Evolutionary conservation across 768 basidiomycete genomes (phyloP), one percentile per base, ranked within the genome.

Genomic region (Dacryopinax primogenitus): DNA sequence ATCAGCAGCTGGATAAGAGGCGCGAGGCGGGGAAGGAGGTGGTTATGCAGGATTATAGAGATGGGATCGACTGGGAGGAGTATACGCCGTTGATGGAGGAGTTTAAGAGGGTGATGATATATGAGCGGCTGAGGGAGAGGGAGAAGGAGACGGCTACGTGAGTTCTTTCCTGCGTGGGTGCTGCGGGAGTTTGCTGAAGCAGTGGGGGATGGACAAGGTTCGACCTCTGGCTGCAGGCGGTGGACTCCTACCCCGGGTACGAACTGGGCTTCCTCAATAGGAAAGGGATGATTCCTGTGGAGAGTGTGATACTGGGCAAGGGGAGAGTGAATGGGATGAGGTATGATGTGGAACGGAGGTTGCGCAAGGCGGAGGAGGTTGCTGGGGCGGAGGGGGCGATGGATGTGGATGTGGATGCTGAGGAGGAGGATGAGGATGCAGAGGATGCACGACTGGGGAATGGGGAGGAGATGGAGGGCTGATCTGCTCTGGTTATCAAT

Each of bases 101-200:
- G 21, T 98, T 99, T 79, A 97, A 96, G 76, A 79, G 88, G 71
- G 80, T 81, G 70, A 82, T 83, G 68, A 95, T 99, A 33, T 97
- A 97, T 71, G 80, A 87, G 68, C 83, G 84, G 68, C 89, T 98
- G 87, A 83, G 92, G 58, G 77, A 80, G 66, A 85, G 92, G 30
- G 96, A 99, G 74, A 85, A 90, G 67, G 81, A 79, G 18, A 79
- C 82, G 69, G 88, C 85, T 65, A 76, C 90, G 90, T 92, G 70
- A 67, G 92, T 81, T 11, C 21, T 63, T 13, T 47, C 33, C n/a
- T 37, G 32, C 21, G 21, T 33, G 33, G 21, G 30, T 64, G 2
- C 45, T n/a, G 15, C 51, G 30, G 23, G 2, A 30, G 13, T 13
- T 7, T 36, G 63, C 28, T 45, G 33, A 35, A 26, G 11, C 34